phyloP scores from a whole-genome alignment of 2,329 filamentous ascomycete genomes.

The Aspergillus persii region DNA sequence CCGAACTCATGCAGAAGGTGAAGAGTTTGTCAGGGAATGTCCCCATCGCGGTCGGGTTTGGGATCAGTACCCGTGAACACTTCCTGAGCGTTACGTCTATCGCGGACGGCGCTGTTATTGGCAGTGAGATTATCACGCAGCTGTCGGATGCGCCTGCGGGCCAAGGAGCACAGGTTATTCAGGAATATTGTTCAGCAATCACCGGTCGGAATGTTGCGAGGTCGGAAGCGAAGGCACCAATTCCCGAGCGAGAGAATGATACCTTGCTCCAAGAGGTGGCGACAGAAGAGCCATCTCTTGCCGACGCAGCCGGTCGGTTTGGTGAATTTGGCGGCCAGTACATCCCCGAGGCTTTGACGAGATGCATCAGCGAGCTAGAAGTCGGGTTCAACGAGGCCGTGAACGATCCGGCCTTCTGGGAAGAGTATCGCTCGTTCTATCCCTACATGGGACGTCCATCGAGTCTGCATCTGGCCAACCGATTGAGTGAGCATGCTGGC shows the following conservation, averaged over 20 bases:
- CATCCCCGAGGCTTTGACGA: slow-evolving; percentile 92
- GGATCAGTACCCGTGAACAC: slow-evolving; percentile 88
- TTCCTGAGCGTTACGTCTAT: slow-evolving; percentile 76
- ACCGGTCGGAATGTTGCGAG: slow-evolving; percentile 31
- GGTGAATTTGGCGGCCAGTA: slow-evolving; percentile 95
- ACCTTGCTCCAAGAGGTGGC: background rate
- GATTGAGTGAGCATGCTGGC: slow-evolving; percentile 79
- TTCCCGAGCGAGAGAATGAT: background rate
- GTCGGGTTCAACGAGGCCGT: slow-evolving; percentile 81
- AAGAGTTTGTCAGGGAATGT: slow-evolving; percentile 84
- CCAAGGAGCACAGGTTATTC: slow-evolving; percentile 64
- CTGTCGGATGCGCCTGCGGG: slow-evolving; percentile 64
- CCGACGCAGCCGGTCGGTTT: slow-evolving; percentile 61
- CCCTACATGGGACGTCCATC: slow-evolving; percentile 91
- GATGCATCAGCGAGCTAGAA: slow-evolving; percentile 84
- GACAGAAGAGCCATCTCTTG: background rate
- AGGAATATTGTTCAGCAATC: slow-evolving; percentile 77
- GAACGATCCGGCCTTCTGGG: slow-evolving; percentile 87
- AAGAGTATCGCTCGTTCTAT: slow-evolving; percentile 89
- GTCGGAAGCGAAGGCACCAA: background rate
- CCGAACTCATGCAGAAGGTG: slow-evolving; percentile 73
- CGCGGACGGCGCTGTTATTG: slow-evolving; percentile 89
- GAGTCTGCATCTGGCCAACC: slow-evolving; percentile 78
- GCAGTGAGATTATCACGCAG: slow-evolving; percentile 83
- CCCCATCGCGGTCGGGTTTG: slow-evolving; percentile 87